Conservation (phyloP, 345 rosid genomes). For the Cardamine chenopodiifolia region DNA sequence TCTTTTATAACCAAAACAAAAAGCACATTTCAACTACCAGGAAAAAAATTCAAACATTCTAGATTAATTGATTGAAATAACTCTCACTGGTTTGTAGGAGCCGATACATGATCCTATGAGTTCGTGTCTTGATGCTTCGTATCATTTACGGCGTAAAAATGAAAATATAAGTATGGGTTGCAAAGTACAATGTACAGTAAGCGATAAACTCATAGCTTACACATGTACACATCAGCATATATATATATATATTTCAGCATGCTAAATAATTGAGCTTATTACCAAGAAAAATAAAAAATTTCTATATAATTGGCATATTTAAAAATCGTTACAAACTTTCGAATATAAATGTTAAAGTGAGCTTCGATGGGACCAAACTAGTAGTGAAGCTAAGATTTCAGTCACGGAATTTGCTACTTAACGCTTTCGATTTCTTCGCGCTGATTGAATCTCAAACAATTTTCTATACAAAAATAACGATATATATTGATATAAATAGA, state of each 20-base stretch:
- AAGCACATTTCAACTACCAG: background rate
- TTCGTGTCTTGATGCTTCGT: slow-evolving; percentile 12
- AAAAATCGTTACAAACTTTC: slow-evolving; percentile 3
- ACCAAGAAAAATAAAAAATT: background rate
- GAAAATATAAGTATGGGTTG: slow-evolving; percentile 1
- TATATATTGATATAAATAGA: background rate
- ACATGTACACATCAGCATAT: background rate
- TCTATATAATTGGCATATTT: background rate
- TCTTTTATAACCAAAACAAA: background rate
- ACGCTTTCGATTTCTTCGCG: slow-evolving; percentile 34
- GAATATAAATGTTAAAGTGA: slow-evolving; percentile 14
- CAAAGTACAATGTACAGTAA: background rate
- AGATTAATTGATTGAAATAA: background rate
- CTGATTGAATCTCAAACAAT: background rate
- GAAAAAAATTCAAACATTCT: background rate
- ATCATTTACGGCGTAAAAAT: slow-evolving; percentile 11
- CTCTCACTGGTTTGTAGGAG: slow-evolving; percentile 5
- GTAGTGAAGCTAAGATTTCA: slow-evolving; percentile 12
- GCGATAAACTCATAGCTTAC: background rate
- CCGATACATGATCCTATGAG: background rate
- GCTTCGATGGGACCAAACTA: slow-evolving; percentile 19
- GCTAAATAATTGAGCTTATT: slow-evolving; percentile 4
- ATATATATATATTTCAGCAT: background rate
- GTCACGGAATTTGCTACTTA: slow-evolving; percentile 26
- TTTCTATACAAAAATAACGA: background rate